phyloP scores from a whole-genome alignment of 2,329 filamentous ascomycete genomes.

The Emericellopsis atlantica region DNA sequence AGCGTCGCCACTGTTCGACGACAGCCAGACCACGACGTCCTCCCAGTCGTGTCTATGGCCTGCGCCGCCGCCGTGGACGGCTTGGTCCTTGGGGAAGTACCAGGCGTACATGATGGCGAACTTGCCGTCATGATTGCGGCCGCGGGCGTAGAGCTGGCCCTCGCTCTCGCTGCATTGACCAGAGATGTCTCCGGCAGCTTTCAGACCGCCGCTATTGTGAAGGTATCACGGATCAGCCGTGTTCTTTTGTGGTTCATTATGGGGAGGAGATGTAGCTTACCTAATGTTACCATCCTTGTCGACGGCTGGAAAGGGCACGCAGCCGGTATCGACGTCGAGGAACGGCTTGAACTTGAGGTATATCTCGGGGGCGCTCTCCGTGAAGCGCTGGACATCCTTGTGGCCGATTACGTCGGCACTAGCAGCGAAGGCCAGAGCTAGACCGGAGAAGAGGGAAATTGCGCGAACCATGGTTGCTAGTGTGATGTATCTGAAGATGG shows the following conservation, averaged over 20 bases:
- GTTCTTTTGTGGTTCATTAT: too few species aligned
- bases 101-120: conserved; percentile 28
- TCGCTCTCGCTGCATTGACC: conserved; percentile 18
- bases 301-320: conserved; percentile 49
- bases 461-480: too few species aligned
- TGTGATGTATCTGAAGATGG: too few species aligned
- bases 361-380: too few species aligned
- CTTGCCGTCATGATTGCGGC: conserved; percentile 11
- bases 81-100: conserved; percentile 33
- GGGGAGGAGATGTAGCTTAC: too few species aligned
- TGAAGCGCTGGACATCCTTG: too few species aligned
- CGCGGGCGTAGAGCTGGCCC: conserved; percentile 25
- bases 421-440: too few species aligned
- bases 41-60: conserved; percentile 30
- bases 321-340: conserved; percentile 38
- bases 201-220: conserved; percentile 24
- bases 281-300: conserved; percentile 18
- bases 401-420: too few species aligned
- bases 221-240: too few species aligned
- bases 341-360: conserved; percentile 15
- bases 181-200: conserved; percentile 11
- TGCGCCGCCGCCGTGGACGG: conserved; percentile 11
- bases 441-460: too few species aligned
- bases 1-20: too few species aligned
- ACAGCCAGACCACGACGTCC: conserved; percentile 19